phyloP scores from a whole-genome alignment of 176 grass and related monocot species.

The Thinopyrum elongatum region DNA sequence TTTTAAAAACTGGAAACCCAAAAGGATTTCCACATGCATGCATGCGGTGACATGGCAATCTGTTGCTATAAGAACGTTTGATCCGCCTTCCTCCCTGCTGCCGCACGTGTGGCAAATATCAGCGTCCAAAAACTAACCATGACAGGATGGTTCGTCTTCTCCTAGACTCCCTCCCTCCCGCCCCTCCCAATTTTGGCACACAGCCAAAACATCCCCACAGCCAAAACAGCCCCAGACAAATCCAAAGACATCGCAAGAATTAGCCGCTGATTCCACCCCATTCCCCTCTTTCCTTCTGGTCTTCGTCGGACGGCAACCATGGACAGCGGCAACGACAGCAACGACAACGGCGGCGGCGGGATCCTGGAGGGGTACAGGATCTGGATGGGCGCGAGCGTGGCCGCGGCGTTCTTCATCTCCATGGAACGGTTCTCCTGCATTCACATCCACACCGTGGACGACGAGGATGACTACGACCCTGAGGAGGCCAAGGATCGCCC shows the following conservation, averaged over 20 bases:
- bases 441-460: conserved; percentile 74
- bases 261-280: not conserved
- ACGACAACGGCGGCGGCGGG: conserved; percentile 7
- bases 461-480: conserved; percentile 60
- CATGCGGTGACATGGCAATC: too few relatives aligned
- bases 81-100: too few relatives aligned
- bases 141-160: not conserved
- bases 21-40: too few relatives aligned
- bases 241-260: not conserved
- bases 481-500: conserved; percentile 71
- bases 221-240: not conserved
- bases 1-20: too few relatives aligned
- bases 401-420: conserved; percentile 72
- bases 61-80: too few relatives aligned
- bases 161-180: not conserved
- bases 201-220: not conserved
- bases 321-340: conserved; percentile 11
- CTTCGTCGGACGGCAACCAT: conserved; percentile 15
- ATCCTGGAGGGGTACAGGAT: conserved; percentile 48
- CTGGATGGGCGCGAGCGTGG: conserved; percentile 63
- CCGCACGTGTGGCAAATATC: too few relatives aligned
- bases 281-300: not conserved
- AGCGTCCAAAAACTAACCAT: not conserved
- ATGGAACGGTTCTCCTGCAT: conserved; percentile 84
- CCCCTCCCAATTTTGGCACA: conserved; percentile 10